Evolutionary conservation across 2,329 filamentous ascomycete genomes (phyloP).

Genomic region (Hypoxylon sp.): DNA sequence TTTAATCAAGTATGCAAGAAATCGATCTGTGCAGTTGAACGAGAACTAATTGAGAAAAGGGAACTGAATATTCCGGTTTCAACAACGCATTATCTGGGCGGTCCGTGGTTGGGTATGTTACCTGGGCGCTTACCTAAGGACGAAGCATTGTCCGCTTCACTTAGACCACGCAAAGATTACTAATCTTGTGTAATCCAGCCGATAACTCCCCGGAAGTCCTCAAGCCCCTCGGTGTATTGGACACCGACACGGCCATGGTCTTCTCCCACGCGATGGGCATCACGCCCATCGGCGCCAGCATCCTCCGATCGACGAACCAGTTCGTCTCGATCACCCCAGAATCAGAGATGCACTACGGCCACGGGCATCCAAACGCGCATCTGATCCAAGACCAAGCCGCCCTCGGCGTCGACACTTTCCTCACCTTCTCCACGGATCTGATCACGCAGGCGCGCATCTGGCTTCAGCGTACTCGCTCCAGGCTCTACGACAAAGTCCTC

Average conservation of each 20-base stretch:
- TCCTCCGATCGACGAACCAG: slow-evolving; percentile 66
- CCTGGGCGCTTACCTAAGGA: neutral
- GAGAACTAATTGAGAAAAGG: slow-evolving; percentile 30
- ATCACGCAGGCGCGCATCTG: slow-evolving; percentile 68
- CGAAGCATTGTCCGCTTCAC: neutral
- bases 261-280: slow-evolving; percentile 67
- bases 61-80: slow-evolving; percentile 61
- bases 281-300: slow-evolving; percentile 56
- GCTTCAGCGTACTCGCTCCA: slow-evolving; percentile 63
- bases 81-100: slow-evolving; percentile 62
- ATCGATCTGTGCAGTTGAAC: neutral
- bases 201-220: slow-evolving; percentile 60
- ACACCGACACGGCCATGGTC: slow-evolving; percentile 63
- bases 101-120: slow-evolving; percentile 58
- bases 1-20: slow-evolving; percentile 53
- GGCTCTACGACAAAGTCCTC: slow-evolving; percentile 59
- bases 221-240: slow-evolving; percentile 58
- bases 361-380: slow-evolving; percentile 62
- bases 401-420: slow-evolving; percentile 69
- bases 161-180: neutral
- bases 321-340: slow-evolving; percentile 72
- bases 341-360: slow-evolving; percentile 72
- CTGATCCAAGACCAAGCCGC: slow-evolving; percentile 65
- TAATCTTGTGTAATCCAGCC: slow-evolving; percentile 17
- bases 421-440: slow-evolving; percentile 66